Conservation (phyloP, 441 rosid genomes). For the Oxalis stricta region DNA sequence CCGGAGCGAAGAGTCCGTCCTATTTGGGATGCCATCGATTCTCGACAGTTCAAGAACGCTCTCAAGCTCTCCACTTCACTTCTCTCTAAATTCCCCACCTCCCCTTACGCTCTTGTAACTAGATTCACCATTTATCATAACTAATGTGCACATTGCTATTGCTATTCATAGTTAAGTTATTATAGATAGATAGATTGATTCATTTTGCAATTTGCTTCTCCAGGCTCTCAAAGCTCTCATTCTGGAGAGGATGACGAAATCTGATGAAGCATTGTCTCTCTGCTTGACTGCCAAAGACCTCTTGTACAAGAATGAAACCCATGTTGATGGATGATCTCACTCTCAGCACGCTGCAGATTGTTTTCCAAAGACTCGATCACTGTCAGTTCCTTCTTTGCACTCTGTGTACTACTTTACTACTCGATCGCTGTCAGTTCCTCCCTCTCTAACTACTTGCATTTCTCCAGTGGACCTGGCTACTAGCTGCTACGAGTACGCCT, state of each 20-base stretch:
- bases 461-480: slow-evolving; percentile 89
- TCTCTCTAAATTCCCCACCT: slow-evolving; percentile 77
- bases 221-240: slow-evolving; percentile 84
- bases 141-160: not conserved
- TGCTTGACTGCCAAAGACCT: slow-evolving; percentile 70
- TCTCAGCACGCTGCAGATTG: slow-evolving; percentile 90
- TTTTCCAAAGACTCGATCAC: slow-evolving; percentile 84
- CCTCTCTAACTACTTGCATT: not conserved
- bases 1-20: slow-evolving; percentile 99
- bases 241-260: slow-evolving; percentile 83
- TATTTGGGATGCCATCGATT: slow-evolving; percentile 95
- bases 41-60: slow-evolving; percentile 94
- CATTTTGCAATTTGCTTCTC: slow-evolving; percentile 3
- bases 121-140: too few relatives aligned
- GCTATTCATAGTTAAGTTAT: not conserved
- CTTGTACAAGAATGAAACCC: slow-evolving; percentile 55
- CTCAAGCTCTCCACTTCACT: slow-evolving; percentile 68
- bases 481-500: slow-evolving; percentile 82
- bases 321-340: slow-evolving; percentile 90
- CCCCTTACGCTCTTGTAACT: slow-evolving; percentile 89
- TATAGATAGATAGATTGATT: not conserved
- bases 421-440: not conserved
- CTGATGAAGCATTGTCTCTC: slow-evolving; percentile 59
- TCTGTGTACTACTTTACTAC: not conserved
- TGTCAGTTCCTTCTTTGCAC: slow-evolving; percentile 29